These are phyloP conservation scores for Penicillium sp. DNA, from an alignment of 2,329 filamentous ascomycete genomes.

Conservation along the genomic window DNA sequence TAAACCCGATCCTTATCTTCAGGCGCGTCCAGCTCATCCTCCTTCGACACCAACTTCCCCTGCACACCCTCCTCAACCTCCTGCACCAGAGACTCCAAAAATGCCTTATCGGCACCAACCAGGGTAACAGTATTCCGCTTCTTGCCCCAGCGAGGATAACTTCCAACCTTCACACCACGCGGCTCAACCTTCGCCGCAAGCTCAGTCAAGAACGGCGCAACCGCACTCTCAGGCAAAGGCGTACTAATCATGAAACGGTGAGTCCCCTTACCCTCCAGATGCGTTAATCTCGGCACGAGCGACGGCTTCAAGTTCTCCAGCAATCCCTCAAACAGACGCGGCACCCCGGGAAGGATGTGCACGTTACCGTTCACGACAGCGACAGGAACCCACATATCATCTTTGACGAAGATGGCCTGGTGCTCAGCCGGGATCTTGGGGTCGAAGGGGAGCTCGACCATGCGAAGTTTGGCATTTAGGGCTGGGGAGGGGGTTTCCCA, in stretches of 20 bases:
- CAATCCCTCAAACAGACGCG: conserved; percentile 76
- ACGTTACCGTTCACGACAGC: conserved; percentile 88
- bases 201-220: conserved; percentile 79
- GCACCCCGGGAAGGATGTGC: conserved; percentile 89
- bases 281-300: conserved; percentile 68
- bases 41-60: conserved; percentile 66
- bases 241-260: conserved; percentile 81
- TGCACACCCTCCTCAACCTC: conserved; percentile 77
- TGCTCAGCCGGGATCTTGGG: conserved; percentile 61
- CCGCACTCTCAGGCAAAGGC: conserved; percentile 78
- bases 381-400: conserved; percentile 89
- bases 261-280: conserved; percentile 80
- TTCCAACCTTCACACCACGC: conserved; percentile 86
- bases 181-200: conserved; percentile 71
- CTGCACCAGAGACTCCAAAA: conserved; percentile 72
- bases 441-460: conserved; percentile 85
- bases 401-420: conserved; percentile 75
- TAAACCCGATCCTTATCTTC: conserved; percentile 24
- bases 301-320: conserved; percentile 72
- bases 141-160: conserved; percentile 91
- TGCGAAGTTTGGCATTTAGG: conserved; percentile 78
- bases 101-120: conserved; percentile 72
- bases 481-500: conserved; percentile 81
- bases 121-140: conserved; percentile 85
- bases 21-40: conserved; percentile 67